Evolutionary conservation across 768 basidiomycete species (phyloP).

Genomic region (Dentipellis fragilis): DNA sequence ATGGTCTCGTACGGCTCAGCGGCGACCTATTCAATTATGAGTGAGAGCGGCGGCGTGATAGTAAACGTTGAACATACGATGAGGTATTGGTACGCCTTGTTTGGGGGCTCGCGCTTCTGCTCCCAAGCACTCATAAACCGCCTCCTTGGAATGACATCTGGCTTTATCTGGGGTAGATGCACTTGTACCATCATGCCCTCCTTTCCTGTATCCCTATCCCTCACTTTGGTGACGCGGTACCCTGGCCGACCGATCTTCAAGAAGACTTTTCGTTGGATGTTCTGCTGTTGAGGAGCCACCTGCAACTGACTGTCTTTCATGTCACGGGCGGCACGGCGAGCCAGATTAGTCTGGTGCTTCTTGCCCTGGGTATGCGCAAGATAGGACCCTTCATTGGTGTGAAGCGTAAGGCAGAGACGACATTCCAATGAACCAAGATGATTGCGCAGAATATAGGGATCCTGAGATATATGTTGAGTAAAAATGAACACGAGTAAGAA

Average conservation of each 20-base stretch:
- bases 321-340: slow-evolving; percentile 93
- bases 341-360: slow-evolving; percentile 98
- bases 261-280: slow-evolving; percentile 86
- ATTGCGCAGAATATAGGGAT: slow-evolving; percentile 97
- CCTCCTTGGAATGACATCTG: slow-evolving; percentile 71
- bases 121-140: slow-evolving; percentile 98
- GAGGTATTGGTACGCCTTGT: slow-evolving; percentile 95
- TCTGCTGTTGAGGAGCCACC: slow-evolving; percentile 74
- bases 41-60: background rate
- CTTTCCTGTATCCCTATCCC: slow-evolving; percentile 82
- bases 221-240: slow-evolving; percentile 93
- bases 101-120: slow-evolving; percentile 89
- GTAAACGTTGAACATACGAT: slow-evolving; percentile 51
- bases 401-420: slow-evolving; percentile 91
- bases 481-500: background rate
- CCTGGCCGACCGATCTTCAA: slow-evolving; percentile 95
- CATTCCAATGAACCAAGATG: slow-evolving; percentile 98
- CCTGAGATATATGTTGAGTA: slow-evolving; percentile 32
- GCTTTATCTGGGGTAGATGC: slow-evolving; percentile 89
- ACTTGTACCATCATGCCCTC: slow-evolving; percentile 98
- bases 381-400: slow-evolving; percentile 99
- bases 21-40: slow-evolving; percentile 64
- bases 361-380: slow-evolving; percentile 99
- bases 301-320: slow-evolving; percentile 89
- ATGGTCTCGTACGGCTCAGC: slow-evolving; percentile 99